Evolutionary conservation across 352 stramenopile species (phyloP), one percentile per base, ranked within the genome.

Genomic region (Elongisporangium undulatum): DNA sequence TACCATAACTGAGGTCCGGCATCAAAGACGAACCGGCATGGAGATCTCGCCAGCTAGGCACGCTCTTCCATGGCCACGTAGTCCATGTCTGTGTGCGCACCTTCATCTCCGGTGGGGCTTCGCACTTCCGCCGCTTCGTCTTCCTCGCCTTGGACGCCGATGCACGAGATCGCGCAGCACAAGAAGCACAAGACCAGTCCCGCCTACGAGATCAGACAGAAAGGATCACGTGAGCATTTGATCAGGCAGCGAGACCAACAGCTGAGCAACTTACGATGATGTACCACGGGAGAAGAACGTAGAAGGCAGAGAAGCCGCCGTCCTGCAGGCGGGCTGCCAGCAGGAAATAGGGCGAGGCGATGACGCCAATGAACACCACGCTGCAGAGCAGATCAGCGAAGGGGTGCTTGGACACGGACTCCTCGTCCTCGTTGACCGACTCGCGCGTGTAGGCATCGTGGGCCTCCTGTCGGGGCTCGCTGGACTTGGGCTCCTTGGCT

Each of bases 301-400:
- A 94, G 49, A 94, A 82, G 55, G 73, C 77, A 38, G 85, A 94
- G 63, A 94, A 94, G 5, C 70, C 72, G 12, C 69, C 79, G 56
- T 79, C 67, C 51, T 94, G 66, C n/a, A 94, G 69, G 12, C 85
- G 80, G 41, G 84, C 77, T 5, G 82, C 77, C 53, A 94, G 68
- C 65, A 94, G 90, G 56, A 94, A 89, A 66, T 87, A 89, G 39
- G 85, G 85, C 50, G 85, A 94, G 56, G 75, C 79, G 17, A 90
- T 59, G 16, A 79, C 70, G 15, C 72, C 66, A 63, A 85, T 76
- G 57, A 87, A 63, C 19, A 72, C 26, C 23, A 85, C 72, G 39
- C 77, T 84, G 63, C 79, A 89, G 50, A 84, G 59, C 53, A 75
- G 64, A 56, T 89, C 79, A 51, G 77, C 45, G 23, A 84, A 53